Evolutionary conservation across 306 rosid genomes (phyloP).

Genomic region (Quercus glauca): DNA sequence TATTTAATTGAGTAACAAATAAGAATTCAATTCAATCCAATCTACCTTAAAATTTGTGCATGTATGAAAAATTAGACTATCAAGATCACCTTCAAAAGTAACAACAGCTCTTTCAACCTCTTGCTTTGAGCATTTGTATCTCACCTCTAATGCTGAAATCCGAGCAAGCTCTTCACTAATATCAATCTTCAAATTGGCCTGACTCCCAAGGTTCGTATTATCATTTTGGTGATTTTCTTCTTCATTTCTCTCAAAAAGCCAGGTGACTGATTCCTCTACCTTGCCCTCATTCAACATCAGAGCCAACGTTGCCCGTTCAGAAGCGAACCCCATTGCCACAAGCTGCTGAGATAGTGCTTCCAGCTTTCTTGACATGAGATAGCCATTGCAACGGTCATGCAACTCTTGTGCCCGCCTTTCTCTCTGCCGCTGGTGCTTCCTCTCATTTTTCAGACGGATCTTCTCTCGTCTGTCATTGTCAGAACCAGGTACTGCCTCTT

Average conservation of each 20-base stretch:
- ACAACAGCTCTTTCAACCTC: conserved; percentile 83
- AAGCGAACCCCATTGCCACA: conserved; percentile 74
- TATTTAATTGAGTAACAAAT: too few relatives aligned
- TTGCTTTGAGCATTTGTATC: conserved; percentile 66
- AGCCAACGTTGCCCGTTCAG: conserved; percentile 61
- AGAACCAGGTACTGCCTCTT: conserved; percentile 62
- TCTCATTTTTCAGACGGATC: conserved; percentile 78
- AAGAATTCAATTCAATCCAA: too few relatives aligned
- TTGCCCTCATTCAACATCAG: conserved; percentile 67
- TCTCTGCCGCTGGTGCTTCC: conserved; percentile 86
- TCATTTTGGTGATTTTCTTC: conserved; percentile 39
- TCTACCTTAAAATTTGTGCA: too few relatives aligned
- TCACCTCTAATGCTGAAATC: conserved; percentile 50
- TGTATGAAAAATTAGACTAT: too few relatives aligned
- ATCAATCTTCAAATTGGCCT: conserved; percentile 66
- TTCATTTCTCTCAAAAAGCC: conserved; percentile 67
- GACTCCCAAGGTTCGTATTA: conserved; percentile 29
- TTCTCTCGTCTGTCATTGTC: conserved; percentile 80
- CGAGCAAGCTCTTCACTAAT: conserved; percentile 67
- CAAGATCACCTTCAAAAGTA: conserved; percentile 79
- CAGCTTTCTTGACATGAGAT: conserved; percentile 79
- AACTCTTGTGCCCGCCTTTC: conserved; percentile 86
- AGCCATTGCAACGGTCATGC: conserved; percentile 67
- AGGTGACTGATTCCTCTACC: conserved; percentile 71
- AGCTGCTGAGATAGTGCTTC: conserved; percentile 75